These are phyloP conservation scores for Litsea cubeba DNA, from an alignment of 164 flowering plant genomes.

Conservation along the genomic window DNA sequence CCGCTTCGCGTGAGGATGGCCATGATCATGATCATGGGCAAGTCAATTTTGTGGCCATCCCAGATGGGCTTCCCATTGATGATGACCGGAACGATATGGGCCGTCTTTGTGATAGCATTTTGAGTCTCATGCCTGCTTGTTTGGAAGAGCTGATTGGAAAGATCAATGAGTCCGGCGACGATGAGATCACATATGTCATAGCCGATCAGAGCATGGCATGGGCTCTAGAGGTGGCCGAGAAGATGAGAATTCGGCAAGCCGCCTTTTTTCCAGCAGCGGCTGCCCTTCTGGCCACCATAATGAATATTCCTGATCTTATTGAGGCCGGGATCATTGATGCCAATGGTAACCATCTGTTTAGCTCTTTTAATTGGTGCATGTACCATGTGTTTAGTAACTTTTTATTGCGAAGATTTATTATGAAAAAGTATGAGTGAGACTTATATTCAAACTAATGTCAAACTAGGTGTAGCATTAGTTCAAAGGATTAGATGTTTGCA, in stretches of 20 bases:
- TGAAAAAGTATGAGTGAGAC: no score
- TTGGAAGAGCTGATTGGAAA: conserved; percentile 15
- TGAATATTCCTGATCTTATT: conserved; percentile 20
- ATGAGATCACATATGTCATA: conserved; percentile 23
- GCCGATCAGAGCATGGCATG: conserved; percentile 22
- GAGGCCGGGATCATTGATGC: conserved; percentile 16
- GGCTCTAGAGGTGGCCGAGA: conserved; percentile 22
- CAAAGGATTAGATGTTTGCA: no score
- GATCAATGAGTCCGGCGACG: conserved; percentile 4
- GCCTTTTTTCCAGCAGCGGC: conserved; percentile 15
- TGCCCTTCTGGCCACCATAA: conserved; percentile 3
- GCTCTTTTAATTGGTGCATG: no score
- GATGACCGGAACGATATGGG: conserved; percentile 10
- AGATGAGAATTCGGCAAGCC: conserved; percentile 20
- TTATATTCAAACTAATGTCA: no score
- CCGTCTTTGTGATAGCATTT: background rate
- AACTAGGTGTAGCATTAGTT: no score
- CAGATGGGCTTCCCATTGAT: conserved; percentile 15
- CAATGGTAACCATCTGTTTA: conserved; percentile 11
- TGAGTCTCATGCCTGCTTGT: conserved; percentile 11
- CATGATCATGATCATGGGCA: background rate
- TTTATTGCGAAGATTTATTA: no score
- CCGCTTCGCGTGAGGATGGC: background rate
- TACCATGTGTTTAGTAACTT: no score
- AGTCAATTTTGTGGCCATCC: conserved; percentile 13